phyloP scores from a whole-genome alignment of 257 asterid genomes.

The Leptodermis oblonga region DNA sequence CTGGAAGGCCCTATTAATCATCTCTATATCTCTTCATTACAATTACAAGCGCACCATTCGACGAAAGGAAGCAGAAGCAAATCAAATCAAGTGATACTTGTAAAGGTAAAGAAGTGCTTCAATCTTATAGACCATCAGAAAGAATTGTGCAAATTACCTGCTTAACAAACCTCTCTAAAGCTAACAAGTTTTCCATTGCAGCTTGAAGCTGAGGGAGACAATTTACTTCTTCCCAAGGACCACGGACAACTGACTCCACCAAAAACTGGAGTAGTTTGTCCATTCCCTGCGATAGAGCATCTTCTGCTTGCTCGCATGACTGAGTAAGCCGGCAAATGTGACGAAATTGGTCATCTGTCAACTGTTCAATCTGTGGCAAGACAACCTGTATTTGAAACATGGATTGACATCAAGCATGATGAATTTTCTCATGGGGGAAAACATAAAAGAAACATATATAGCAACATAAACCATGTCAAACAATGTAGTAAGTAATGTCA shows the following conservation, averaged over 20 bases:
- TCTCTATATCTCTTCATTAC: neutral
- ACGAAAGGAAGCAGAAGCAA: neutral
- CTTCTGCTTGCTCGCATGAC: slow-evolving; percentile 89
- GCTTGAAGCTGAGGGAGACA: slow-evolving; percentile 54
- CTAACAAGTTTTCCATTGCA: slow-evolving; percentile 66
- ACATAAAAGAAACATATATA: neutral
- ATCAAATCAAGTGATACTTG: neutral
- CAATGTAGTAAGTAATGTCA: neutral
- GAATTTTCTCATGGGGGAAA: neutral
- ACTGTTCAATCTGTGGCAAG: slow-evolving; percentile 56
- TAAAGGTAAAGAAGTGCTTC: neutral
- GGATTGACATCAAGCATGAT: slow-evolving; percentile 6
- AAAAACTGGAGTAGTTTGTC: slow-evolving; percentile 60
- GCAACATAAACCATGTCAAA: neutral
- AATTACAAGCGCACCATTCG: neutral
- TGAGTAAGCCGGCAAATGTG: slow-evolving; percentile 49
- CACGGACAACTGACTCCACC: slow-evolving; percentile 51
- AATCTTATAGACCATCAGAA: slow-evolving; percentile 6
- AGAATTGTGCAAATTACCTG: slow-evolving; percentile 50
- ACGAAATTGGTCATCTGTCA: slow-evolving; percentile 51
- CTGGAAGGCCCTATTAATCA: neutral
- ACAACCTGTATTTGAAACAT: slow-evolving; percentile 46
- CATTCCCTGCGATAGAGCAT: slow-evolving; percentile 87
- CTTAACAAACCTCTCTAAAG: slow-evolving; percentile 59
- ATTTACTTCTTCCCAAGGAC: slow-evolving; percentile 51